phyloP scores from a whole-genome alignment of 768 basidiomycete genomes.

The Gymnopilus dilepis region DNA sequence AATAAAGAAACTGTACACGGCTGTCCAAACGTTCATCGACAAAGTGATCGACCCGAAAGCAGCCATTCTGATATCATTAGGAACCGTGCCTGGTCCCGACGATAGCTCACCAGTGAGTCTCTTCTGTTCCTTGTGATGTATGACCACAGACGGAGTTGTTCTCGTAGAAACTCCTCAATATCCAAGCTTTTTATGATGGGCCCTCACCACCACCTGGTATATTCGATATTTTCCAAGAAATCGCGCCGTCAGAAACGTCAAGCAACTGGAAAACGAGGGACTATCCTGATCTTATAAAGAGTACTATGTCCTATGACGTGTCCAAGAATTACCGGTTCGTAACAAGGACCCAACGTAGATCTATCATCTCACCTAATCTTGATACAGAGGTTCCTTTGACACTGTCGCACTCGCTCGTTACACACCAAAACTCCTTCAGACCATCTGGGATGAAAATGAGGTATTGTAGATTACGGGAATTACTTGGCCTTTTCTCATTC shows the following conservation, averaged over 20 bases:
- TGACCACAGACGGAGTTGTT: too few relatives aligned
- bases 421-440: neutral
- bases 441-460: neutral
- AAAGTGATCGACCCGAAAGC: constrained; percentile 26
- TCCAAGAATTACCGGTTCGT: constrained; percentile 26
- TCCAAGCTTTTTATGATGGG: constrained; percentile 57
- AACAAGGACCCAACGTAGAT: too few relatives aligned
- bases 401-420: neutral
- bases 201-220: constrained; percentile 49
- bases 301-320: constrained; percentile 32
- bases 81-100: neutral
- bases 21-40: constrained; percentile 13
- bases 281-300: constrained; percentile 38
- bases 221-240: constrained; percentile 51
- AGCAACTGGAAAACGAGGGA: constrained; percentile 39
- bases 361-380: neutral
- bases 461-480: too few relatives aligned
- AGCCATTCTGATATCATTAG: constrained; percentile 11
- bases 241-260: constrained; percentile 33
- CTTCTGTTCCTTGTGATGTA: too few relatives aligned
- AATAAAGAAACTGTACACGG: neutral
- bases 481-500: too few relatives aligned
- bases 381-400: neutral
- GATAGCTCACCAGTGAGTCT: neutral
- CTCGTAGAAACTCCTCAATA: constrained; percentile 22